Evolutionary conservation across 2,329 filamentous ascomycete genomes (phyloP).

Genomic region (Gaeumannomyces sp.): DNA sequence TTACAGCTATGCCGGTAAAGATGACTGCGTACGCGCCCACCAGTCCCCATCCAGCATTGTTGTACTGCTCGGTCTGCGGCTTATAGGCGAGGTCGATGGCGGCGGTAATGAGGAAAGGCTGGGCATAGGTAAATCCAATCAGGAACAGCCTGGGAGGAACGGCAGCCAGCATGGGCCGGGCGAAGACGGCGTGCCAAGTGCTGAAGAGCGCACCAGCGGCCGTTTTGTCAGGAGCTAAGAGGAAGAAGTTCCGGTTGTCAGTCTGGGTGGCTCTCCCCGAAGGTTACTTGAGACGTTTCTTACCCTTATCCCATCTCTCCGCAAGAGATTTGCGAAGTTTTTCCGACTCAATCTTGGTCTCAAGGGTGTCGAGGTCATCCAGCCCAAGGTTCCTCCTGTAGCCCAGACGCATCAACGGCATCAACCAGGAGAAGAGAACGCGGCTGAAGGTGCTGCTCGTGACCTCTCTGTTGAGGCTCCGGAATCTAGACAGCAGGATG

Average conservation of each 20-base stretch:
- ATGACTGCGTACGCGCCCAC: slow-evolving; percentile 26
- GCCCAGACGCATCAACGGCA: slow-evolving; percentile 42
- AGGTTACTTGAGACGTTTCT: too few relatives aligned
- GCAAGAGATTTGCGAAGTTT: slow-evolving; percentile 25
- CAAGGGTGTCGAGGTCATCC: slow-evolving; percentile 11
- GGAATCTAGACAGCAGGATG: slow-evolving; percentile 30
- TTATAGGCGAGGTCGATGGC: slow-evolving; percentile 26
- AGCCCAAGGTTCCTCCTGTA: slow-evolving; percentile 37
- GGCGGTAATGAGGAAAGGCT: slow-evolving; percentile 29
- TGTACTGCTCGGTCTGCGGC: slow-evolving; percentile 17
- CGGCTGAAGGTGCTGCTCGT: slow-evolving; percentile 39
- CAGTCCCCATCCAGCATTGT: slow-evolving; percentile 25
- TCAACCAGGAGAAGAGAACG: slow-evolving; percentile 47
- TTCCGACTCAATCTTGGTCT: slow-evolving; percentile 23
- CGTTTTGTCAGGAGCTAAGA: slow-evolving; percentile 13
- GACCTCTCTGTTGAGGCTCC: slow-evolving; percentile 35
- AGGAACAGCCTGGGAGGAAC: slow-evolving; percentile 26
- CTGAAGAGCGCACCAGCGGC: slow-evolving; percentile 21
- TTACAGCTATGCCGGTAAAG: slow-evolving; percentile 4
- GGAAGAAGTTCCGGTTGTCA: too few relatives aligned
- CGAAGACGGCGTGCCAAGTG: slow-evolving; percentile 16
- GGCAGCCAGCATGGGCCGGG: slow-evolving; percentile 24
- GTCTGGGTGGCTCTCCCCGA: too few relatives aligned
- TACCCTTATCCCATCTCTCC: slow-evolving; percentile 19
- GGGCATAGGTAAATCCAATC: slow-evolving; percentile 30